phyloP scores from a whole-genome alignment of 2,329 filamentous ascomycete genomes.

The Pseudocercospora fuligena region DNA sequence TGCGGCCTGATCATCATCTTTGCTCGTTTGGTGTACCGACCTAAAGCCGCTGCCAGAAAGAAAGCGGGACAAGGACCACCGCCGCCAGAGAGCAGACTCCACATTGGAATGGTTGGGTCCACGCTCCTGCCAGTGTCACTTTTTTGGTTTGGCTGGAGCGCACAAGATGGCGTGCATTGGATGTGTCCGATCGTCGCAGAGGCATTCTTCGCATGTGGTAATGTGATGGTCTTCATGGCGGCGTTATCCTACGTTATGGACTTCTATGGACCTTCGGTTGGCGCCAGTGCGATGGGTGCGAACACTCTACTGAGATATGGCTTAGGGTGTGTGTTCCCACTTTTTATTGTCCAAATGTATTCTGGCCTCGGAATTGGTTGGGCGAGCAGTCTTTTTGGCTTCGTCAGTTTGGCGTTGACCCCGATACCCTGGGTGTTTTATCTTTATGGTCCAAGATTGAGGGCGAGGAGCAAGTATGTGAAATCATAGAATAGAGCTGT shows the following conservation, averaged over 20 bases:
- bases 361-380: constrained; percentile 45
- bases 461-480: constrained; percentile 20
- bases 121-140: constrained; percentile 40
- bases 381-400: constrained; percentile 48
- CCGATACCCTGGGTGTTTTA: constrained; percentile 40
- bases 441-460: constrained; percentile 20
- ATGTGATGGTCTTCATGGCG: constrained; percentile 39
- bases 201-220: constrained; percentile 27
- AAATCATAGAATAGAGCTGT: constrained; percentile 2
- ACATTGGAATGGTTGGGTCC: constrained; percentile 40
- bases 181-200: constrained; percentile 43
- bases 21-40: constrained; percentile 32
- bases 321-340: constrained; percentile 42
- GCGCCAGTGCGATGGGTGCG: constrained; percentile 41
- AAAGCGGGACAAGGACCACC: constrained; percentile 15
- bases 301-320: constrained; percentile 40
- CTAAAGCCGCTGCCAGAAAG: constrained; percentile 13
- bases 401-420: constrained; percentile 38
- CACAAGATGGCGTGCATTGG: constrained; percentile 42
- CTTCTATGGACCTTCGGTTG: constrained; percentile 46
- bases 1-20: constrained; percentile 27
- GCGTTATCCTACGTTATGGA: constrained; percentile 48
- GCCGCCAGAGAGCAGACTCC: constrained; percentile 40
- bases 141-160: constrained; percentile 44
- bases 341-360: constrained; percentile 50